phyloP scores from a whole-genome alignment of 768 basidiomycete genomes.

The Roridomyces roridus region DNA sequence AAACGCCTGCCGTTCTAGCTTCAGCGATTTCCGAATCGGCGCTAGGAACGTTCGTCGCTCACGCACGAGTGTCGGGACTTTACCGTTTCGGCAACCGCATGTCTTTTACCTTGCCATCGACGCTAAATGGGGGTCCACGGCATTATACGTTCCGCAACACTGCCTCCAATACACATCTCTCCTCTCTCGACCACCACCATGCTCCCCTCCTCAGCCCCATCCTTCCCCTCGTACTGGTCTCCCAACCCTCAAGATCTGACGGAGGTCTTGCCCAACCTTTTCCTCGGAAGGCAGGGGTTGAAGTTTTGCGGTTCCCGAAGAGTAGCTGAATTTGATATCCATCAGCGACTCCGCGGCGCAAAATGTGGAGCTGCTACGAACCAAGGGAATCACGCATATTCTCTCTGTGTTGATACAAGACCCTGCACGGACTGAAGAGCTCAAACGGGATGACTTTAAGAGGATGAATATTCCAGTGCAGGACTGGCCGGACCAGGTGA shows the following conservation, averaged over 20 bases:
- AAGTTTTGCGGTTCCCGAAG: not conserved
- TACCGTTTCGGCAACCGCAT: too few species aligned
- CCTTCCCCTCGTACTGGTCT: not conserved
- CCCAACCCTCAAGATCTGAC: conserved; percentile 1
- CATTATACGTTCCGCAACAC: not conserved
- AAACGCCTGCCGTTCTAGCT: too few species aligned
- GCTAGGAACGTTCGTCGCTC: too few species aligned
- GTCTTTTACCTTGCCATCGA: not conserved
- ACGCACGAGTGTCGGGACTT: too few species aligned
- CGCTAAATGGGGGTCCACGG: not conserved
- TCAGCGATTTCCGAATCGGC: too few species aligned
- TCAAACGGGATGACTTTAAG: not conserved
- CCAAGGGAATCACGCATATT: conserved; percentile 10
- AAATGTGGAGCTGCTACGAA: not conserved
- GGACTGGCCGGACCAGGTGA: conserved; percentile 11
- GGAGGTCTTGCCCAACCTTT: conserved; percentile 3
- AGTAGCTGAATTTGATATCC: not conserved
- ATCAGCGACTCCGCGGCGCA: conserved; percentile 8
- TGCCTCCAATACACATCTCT: not conserved
- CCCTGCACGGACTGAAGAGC: not conserved
- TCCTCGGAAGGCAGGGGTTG: conserved; percentile 5
- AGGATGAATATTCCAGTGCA: conserved; percentile 3
- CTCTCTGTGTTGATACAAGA: not conserved
- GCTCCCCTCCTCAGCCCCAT: not conserved
- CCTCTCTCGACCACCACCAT: not conserved